Evolutionary conservation across 805 yeast species (phyloP).

Genomic region (Monosporozyma yasuniensis): DNA sequence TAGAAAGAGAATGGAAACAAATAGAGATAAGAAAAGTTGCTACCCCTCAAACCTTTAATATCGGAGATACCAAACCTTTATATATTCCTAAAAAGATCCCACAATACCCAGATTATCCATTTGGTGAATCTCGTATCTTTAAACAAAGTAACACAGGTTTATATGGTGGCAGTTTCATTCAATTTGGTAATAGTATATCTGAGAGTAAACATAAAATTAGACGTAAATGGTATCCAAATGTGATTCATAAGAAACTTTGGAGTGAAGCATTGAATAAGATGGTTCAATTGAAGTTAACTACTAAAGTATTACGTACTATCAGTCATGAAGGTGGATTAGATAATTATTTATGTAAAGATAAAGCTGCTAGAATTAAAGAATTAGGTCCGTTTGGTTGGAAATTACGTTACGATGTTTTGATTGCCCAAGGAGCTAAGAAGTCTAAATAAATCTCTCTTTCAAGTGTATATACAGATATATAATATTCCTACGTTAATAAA

Average conservation of each 20-base stretch:
- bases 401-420: slow-evolving; percentile 65
- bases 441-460: neutral
- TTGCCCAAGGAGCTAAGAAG: neutral
- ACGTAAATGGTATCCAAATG: slow-evolving; percentile 78
- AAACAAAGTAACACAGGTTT: slow-evolving; percentile 83
- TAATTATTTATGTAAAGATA: slow-evolving; percentile 76
- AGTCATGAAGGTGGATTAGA: slow-evolving; percentile 94
- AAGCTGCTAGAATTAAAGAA: slow-evolving; percentile 83
- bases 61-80: slow-evolving; percentile 47
- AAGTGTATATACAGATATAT: slow-evolving; percentile 15
- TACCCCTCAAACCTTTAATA: slow-evolving; percentile 35
- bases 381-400: slow-evolving; percentile 91
- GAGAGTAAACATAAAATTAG: slow-evolving; percentile 66
- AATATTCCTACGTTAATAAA: neutral
- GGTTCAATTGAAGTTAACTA: slow-evolving; percentile 54
- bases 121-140: slow-evolving; percentile 67
- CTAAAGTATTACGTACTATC: slow-evolving; percentile 78
- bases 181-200: slow-evolving; percentile 67
- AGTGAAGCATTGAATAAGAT: slow-evolving; percentile 62
- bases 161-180: slow-evolving; percentile 79
- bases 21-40: slow-evolving; percentile 43
- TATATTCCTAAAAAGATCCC: slow-evolving; percentile 37
- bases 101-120: slow-evolving; percentile 59
- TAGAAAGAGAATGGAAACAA: slow-evolving; percentile 32
- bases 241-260: slow-evolving; percentile 69